Evolutionary conservation across 768 basidiomycete genomes (phyloP).

Genomic region (Cystofilobasidium capitatum): DNA sequence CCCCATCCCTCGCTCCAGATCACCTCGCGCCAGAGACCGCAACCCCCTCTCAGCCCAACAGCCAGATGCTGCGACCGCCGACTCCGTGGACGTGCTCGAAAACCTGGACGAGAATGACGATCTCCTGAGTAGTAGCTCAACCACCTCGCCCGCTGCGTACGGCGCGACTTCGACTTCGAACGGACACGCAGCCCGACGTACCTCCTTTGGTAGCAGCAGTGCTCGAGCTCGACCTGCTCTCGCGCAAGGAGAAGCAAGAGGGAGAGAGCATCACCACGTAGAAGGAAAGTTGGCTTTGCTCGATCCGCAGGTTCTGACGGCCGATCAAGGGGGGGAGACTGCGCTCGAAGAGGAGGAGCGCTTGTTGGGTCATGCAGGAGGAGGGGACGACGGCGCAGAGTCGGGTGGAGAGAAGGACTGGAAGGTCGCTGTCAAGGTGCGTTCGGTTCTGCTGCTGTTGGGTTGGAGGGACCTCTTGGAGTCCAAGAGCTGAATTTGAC

Average conservation of each 20-base stretch:
- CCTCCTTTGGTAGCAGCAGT: too few species aligned
- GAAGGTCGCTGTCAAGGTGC: slow-evolving; percentile 17
- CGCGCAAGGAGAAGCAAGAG: background rate
- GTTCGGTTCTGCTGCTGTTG: background rate
- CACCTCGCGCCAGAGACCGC: background rate
- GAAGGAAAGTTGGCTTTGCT: slow-evolving; percentile 10
- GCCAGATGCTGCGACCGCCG: background rate
- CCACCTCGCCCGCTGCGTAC: background rate
- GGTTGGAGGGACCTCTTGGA: background rate
- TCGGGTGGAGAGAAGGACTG: slow-evolving; percentile 1
- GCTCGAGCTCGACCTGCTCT: too few species aligned
- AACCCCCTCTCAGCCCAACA: too few species aligned
- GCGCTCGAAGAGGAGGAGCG: slow-evolving; percentile 27
- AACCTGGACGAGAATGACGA: background rate
- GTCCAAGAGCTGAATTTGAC: background rate
- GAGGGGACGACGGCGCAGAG: slow-evolving; percentile 12
- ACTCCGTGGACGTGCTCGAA: background rate
- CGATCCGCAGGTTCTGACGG: slow-evolving; percentile 14
- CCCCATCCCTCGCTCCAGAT: background rate
- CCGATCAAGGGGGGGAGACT: slow-evolving; percentile 25
- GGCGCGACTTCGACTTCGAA: background rate
- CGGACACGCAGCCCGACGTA: too few species aligned
- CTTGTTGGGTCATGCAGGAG: slow-evolving; percentile 12
- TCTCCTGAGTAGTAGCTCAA: background rate
- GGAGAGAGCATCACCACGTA: background rate